These are phyloP conservation scores for Maudiozyma barnettii DNA, from an alignment of 805 yeast genomes.

Conservation along the genomic window DNA sequence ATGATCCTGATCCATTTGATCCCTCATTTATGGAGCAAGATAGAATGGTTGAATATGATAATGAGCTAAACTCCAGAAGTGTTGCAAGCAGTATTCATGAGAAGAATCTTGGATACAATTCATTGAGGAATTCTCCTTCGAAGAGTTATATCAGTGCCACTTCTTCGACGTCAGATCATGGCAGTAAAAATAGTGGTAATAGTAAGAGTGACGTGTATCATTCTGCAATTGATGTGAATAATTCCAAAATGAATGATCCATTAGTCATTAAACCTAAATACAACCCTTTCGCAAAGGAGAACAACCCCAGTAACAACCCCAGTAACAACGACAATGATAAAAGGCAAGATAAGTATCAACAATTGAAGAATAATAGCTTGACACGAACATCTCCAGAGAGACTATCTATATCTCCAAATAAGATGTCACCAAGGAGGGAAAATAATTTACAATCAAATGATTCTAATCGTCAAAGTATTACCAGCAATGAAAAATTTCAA, in stretches of 20 bases:
- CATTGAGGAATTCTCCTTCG: background rate
- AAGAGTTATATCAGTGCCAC: background rate
- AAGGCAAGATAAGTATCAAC: background rate
- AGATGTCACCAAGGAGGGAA: too few species aligned
- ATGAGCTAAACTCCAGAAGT: background rate
- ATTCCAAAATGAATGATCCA: background rate
- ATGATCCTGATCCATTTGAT: conserved; percentile 19
- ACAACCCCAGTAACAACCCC: background rate
- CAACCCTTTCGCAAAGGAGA: background rate
- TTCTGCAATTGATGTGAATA: background rate
- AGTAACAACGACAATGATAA: background rate
- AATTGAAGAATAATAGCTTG: background rate
- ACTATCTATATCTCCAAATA: too few species aligned
- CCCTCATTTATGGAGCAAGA: conserved; percentile 20
- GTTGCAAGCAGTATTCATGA: background rate
- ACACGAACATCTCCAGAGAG: too few species aligned
- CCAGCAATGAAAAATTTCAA: background rate
- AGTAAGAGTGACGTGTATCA: background rate
- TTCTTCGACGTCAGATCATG: background rate
- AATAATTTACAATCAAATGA: too few species aligned
- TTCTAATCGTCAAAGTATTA: too few species aligned
- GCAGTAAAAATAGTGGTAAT: background rate
- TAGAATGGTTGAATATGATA: conserved; percentile 10
- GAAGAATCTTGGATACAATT: background rate
- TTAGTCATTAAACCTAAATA: background rate